Evolutionary conservation across 2,329 filamentous ascomycete species (phyloP).

Genomic region (Curvularia hawaiiensis): DNA sequence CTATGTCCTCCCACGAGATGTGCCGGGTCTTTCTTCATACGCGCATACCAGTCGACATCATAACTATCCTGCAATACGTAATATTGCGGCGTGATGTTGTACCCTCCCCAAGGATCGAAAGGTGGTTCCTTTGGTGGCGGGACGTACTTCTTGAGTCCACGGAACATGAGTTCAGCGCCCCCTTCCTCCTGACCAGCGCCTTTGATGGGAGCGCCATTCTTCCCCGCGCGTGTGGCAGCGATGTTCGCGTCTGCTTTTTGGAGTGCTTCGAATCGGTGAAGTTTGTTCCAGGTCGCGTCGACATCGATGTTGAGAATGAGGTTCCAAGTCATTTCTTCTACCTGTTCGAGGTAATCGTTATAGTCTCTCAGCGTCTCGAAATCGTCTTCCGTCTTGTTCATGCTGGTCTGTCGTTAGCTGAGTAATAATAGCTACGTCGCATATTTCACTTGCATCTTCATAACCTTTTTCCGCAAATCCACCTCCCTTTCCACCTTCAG

Average conservation of each 20-base stretch:
- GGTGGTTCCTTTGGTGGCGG: conserved; percentile 70
- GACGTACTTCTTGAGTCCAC: conserved; percentile 73
- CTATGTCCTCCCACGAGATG: conserved; percentile 83
- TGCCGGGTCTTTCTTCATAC: conserved; percentile 66
- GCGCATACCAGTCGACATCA: conserved; percentile 74
- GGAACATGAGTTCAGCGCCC: conserved; percentile 64
- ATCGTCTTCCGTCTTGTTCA: conserved; percentile 89
- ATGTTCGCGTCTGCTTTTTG: conserved; percentile 62
- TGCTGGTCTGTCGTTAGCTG: conserved; percentile 55
- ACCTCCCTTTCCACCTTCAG: conserved; percentile 89
- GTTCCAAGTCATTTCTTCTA: conserved; percentile 89
- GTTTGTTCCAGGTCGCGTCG: conserved; percentile 63
- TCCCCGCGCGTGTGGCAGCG: conserved; percentile 49
- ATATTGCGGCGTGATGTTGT: conserved; percentile 68
- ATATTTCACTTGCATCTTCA: conserved; percentile 54
- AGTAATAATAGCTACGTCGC: background rate
- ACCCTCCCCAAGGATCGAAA: conserved; percentile 87
- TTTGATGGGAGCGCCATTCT: conserved; percentile 61
- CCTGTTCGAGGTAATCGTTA: conserved; percentile 93
- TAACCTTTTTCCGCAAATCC: conserved; percentile 83
- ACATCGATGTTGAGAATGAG: conserved; percentile 75
- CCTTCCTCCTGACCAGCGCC: conserved; percentile 49
- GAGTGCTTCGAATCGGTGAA: conserved; percentile 73
- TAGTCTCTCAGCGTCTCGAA: conserved; percentile 83
- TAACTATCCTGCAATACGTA: conserved; percentile 74